A percentile compares a stretch with the other conserved stretches of the same genome.
Evolutionary conservation across 768 basidiomycete species (phyloP).

Genomic region (Mycena chlorophos): DNA sequence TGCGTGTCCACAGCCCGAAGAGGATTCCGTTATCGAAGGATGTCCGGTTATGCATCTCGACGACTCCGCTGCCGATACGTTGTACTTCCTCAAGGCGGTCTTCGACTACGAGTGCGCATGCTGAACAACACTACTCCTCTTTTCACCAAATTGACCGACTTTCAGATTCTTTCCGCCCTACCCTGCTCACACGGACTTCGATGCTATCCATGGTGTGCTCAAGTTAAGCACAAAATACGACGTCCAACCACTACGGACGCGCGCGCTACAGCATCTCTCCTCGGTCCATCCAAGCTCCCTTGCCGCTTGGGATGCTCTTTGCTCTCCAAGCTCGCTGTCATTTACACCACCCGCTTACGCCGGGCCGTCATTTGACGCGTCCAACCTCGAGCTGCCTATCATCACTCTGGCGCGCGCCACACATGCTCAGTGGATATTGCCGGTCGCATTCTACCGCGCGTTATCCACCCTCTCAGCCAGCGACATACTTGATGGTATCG

Average conservation of each 20-base stretch:
- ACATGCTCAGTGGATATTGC: slow-evolving; percentile 16
- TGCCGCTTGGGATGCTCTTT: slow-evolving; percentile 16
- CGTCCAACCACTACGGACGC: slow-evolving; percentile 20
- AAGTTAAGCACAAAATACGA: slow-evolving; percentile 20
- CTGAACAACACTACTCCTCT: neutral
- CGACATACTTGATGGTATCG: slow-evolving; percentile 20
- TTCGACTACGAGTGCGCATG: slow-evolving; percentile 24
- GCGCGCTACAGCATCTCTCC: slow-evolving; percentile 19
- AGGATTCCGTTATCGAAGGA: slow-evolving; percentile 15
- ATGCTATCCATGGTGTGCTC: slow-evolving; percentile 21
- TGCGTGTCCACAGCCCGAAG: slow-evolving; percentile 9
- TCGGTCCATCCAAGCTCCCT: slow-evolving; percentile 17
- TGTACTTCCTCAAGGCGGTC: slow-evolving; percentile 22
- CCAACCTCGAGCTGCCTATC: slow-evolving; percentile 22
- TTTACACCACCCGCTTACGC: slow-evolving; percentile 1
- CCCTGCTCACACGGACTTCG: slow-evolving; percentile 19
- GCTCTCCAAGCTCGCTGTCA: neutral
- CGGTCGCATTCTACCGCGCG: slow-evolving; percentile 15
- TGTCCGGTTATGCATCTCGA: slow-evolving; percentile 17
- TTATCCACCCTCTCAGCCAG: slow-evolving; percentile 5
- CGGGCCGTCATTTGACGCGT: slow-evolving; percentile 16
- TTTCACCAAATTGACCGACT: neutral
- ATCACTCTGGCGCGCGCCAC: slow-evolving; percentile 17
- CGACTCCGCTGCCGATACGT: slow-evolving; percentile 20
- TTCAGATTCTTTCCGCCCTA: slow-evolving; percentile 22